These are phyloP conservation scores for Astragalus glycyphyllos DNA, from an alignment of 306 rosid species.

Conservation along the genomic window DNA sequence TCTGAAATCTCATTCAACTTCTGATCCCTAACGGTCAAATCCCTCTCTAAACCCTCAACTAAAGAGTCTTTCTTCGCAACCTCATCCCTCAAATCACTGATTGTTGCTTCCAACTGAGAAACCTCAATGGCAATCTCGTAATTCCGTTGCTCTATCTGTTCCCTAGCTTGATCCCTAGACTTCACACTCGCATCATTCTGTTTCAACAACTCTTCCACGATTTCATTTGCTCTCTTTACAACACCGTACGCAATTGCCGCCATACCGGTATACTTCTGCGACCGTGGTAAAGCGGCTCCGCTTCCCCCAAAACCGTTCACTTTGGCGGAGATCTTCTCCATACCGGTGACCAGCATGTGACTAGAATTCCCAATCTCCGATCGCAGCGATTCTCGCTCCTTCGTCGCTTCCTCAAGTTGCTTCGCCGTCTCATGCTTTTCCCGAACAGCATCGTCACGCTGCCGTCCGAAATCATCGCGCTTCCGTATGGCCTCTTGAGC, in stretches of 20 bases:
- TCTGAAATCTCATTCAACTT: constrained; percentile 59
- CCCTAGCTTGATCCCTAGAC: constrained; percentile 85
- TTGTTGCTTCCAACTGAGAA: constrained; percentile 92
- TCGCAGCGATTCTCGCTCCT: constrained; percentile 72
- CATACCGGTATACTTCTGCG: constrained; percentile 81
- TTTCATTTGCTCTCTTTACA: constrained; percentile 89
- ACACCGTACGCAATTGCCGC: constrained; percentile 84
- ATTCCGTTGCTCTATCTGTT: constrained; percentile 90
- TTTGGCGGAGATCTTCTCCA: constrained; percentile 86
- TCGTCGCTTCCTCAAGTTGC: constrained; percentile 52
- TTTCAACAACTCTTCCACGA: constrained; percentile 82
- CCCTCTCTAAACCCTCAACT: constrained; percentile 74
- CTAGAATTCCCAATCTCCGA: constrained; percentile 87
- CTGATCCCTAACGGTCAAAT: constrained; percentile 59
- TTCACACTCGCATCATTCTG: constrained; percentile 75
- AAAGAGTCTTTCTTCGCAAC: constrained; percentile 56
- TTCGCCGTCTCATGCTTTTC: constrained; percentile 69
- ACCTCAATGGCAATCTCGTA: constrained; percentile 97
- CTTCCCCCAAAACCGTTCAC: constrained; percentile 67
- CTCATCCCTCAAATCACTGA: constrained; percentile 84
- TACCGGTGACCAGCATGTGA: constrained; percentile 90
- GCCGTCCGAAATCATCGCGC: constrained; percentile 79
- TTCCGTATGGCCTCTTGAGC: constrained; percentile 87
- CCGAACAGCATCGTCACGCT: constrained; percentile 80
- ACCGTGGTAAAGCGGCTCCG: constrained; percentile 61